Evolutionary conservation across 441 rosid genomes (phyloP).

Genomic region (Gossypium aridum): DNA sequence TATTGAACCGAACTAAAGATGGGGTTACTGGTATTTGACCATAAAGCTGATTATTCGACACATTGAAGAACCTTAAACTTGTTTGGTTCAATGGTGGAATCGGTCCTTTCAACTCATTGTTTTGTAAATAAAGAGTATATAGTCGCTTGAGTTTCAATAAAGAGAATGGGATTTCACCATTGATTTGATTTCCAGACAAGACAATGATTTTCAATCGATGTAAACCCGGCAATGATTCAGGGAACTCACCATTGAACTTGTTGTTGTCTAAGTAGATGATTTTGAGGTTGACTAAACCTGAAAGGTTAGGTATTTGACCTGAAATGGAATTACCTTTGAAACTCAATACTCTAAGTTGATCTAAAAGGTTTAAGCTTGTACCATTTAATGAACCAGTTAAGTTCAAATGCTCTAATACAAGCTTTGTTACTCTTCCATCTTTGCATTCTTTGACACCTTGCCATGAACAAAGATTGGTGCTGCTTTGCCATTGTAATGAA

Average conservation of each 20-base stretch:
- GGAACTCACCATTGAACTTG: conserved; percentile 65
- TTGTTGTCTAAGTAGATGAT: conserved; percentile 60
- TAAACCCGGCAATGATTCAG: conserved; percentile 44
- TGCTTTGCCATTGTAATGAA: conserved; percentile 57
- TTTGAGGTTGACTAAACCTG: conserved; percentile 62
- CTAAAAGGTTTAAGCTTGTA: conserved; percentile 43
- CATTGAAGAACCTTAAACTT: conserved; percentile 66
- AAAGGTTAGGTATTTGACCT: conserved; percentile 61
- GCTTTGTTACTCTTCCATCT: conserved; percentile 69
- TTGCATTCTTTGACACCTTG: conserved; percentile 63
- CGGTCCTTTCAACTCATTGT: conserved; percentile 47
- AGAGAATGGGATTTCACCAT: conserved; percentile 59
- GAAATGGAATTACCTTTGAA: conserved; percentile 75
- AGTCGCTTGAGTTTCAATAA: conserved; percentile 46
- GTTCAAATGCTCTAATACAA: conserved; percentile 64
- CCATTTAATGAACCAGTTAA: conserved; percentile 50
- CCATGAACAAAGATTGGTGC: conserved; percentile 61
- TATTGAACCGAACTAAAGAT: conserved; percentile 56
- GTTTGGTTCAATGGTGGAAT: conserved; percentile 76
- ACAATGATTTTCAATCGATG: conserved; percentile 66
- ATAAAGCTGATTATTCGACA: conserved; percentile 55
- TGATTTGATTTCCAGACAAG: conserved; percentile 43
- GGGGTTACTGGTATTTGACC: conserved; percentile 63
- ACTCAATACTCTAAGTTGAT: conserved; percentile 73
- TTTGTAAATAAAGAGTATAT: conserved; percentile 52